These are phyloP conservation scores for Jaenimonas drosophilae DNA, from an alignment of 208 protist species.

Conservation along the genomic window DNA sequence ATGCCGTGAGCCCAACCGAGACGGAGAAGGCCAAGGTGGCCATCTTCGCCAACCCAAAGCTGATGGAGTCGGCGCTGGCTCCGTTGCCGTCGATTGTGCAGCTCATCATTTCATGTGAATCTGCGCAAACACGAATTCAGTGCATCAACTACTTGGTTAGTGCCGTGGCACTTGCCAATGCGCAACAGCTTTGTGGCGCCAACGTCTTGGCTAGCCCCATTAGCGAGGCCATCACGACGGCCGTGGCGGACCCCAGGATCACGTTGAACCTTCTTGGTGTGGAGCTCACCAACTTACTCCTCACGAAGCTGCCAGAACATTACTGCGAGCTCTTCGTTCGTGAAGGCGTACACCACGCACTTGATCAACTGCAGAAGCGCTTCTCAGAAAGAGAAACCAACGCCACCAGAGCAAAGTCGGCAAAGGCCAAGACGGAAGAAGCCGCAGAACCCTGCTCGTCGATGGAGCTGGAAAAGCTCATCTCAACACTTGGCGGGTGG, in stretches of 20 bases:
- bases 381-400: neutral
- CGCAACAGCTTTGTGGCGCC: constrained; percentile 23
- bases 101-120: constrained; percentile 54
- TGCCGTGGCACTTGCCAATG: constrained; percentile 32
- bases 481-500: constrained; percentile 14
- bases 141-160: constrained; percentile 52
- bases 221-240: constrained; percentile 42
- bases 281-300: constrained; percentile 33
- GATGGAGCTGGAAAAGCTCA: neutral
- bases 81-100: constrained; percentile 43
- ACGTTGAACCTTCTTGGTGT: constrained; percentile 45
- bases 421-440: too few species aligned
- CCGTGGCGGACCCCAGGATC: constrained; percentile 32
- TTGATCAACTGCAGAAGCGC: constrained; percentile 23
- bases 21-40: constrained; percentile 17
- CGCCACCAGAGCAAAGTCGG: neutral
- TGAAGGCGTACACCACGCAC: constrained; percentile 63
- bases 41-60: constrained; percentile 32
- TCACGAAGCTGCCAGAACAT: constrained; percentile 51
- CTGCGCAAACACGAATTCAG: constrained; percentile 19
- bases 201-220: constrained; percentile 10
- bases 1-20: constrained; percentile 5
- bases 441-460: too few species aligned
- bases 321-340: constrained; percentile 67
- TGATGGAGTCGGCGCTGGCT: constrained; percentile 37